Evolutionary conservation across 257 asterid genomes (phyloP), one percentile per base, ranked within the genome.

Genomic region (Scutellaria minor): DNA sequence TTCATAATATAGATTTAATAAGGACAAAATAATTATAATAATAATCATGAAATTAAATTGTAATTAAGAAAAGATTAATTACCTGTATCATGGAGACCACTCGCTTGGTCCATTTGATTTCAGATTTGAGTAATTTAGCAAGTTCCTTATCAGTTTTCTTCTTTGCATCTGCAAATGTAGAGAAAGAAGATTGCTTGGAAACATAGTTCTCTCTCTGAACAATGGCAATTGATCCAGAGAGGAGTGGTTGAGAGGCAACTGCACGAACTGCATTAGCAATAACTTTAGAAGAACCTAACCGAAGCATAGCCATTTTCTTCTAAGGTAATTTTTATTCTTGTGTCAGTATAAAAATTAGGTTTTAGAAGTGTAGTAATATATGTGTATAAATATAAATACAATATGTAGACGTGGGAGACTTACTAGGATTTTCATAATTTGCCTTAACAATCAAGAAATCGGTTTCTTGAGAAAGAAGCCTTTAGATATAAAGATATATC

Each of bases 271-370:
- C 27, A 40, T 8, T 1, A 15, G 50, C 9, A 27, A 65, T 4
- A 47, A 65, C 58, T 14, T 7, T 65, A 65, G 57, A 45, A 11
- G 56, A 46, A 39, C 31, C 47, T 61, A 39, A 5, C 11, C 66
- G 50, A 39, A 60, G 22, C 27, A 60, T 57, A n/a, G 20, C 64
- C 39, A 10, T 57, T 15, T 4, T 60, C 14, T 31, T 20, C 15
- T 59, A 18, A 15, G 60, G 39, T 22, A 15, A 6, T 18, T 14
- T 15, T 3, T 18, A 3, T 13, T 46, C 5, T 13, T 9, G 5
- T 11, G 1, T 9, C 52, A 14, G 52, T 46, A 31, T 31, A 31
- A 31, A 31, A 31, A 31, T 31, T 31, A 31, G 37, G 35, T 31
- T 31, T 24, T 24, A 24, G 27, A 24, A 24, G 27, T 24, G 27